Evolutionary conservation across 2,329 filamentous ascomycete genomes (phyloP).

Genomic region (Alternaria novae-zelandiae): DNA sequence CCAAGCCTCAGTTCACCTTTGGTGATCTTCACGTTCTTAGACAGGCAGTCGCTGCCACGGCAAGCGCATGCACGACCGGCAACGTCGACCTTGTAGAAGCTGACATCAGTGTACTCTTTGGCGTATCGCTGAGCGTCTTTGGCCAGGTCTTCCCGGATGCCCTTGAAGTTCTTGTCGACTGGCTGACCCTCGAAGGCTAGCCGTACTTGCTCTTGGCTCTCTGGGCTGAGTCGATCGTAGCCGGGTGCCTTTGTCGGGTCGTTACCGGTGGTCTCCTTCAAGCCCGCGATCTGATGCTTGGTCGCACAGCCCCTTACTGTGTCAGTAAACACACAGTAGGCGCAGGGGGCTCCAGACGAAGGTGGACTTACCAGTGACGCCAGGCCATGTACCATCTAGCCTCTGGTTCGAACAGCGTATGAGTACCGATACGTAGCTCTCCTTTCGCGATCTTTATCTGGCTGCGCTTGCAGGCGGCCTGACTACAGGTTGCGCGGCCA

Average conservation of each 20-base stretch:
- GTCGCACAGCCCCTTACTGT: constrained; percentile 79
- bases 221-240: constrained; percentile 73
- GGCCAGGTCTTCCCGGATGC: constrained; percentile 62
- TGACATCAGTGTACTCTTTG: constrained; percentile 18
- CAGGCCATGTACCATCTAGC: constrained; percentile 67
- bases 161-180: constrained; percentile 81
- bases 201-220: constrained; percentile 74
- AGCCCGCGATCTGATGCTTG: constrained; percentile 70
- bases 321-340: not conserved
- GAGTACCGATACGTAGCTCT: constrained; percentile 74
- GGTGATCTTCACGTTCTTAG: constrained; percentile 69
- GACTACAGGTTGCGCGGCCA: constrained; percentile 61
- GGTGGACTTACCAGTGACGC: constrained; percentile 77
- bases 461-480: constrained; percentile 72
- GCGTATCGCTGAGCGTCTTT: not conserved
- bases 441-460: constrained; percentile 70
- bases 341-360: not conserved
- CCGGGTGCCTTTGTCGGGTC: constrained; percentile 75
- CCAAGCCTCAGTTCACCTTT: constrained; percentile 83
- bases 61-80: constrained; percentile 63
- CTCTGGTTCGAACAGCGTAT: constrained; percentile 61
- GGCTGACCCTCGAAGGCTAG: constrained; percentile 76
- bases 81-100: constrained; percentile 27
- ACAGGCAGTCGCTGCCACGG: constrained; percentile 73
- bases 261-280: constrained; percentile 62